Base-by-base conservation (phyloP, 2,329 filamentous ascomycete species). In the Ampelomyces quisqualis region DNA sequence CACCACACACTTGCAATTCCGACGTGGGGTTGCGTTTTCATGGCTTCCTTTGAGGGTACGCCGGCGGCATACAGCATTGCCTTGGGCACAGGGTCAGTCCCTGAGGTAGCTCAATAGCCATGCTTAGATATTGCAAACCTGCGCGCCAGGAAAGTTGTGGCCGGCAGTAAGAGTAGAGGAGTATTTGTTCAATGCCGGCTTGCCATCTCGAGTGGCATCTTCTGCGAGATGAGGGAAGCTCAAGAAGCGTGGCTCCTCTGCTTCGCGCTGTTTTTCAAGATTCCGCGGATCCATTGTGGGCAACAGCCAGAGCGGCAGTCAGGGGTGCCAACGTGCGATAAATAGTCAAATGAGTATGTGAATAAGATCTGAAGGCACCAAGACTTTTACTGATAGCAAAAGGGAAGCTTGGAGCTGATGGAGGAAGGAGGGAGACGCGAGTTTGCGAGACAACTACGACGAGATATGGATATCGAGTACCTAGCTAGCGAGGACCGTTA, bases 51-150 rank as follows among this genome's bases (percentile, higher is more conserved):
- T 62, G 89, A 81, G 1, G 90, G 88, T 22, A 97, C 86, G 17
- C 91, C 91, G 7, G 91, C 90, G 10, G 87, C 90, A 70, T 95
- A 97, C 15, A 97, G 79, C 91, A 96, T 96, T 28, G 91, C 89
- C 85, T 90, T 35, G 5, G 30, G 43, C 19, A 40, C n/a, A 28
- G 23, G 17, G 11, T 47, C 31, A 53, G 45, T 31, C 31, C 39
- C 24, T 30, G 17, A 26, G 10, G 19, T 26, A 18, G 21, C 17
- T 34, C 19, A 10, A 34, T 14, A 27, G 28, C 38, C 24, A 5
- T 24, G 9, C 9, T 13, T 9, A 21, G 33, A 17, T 20, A 24
- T 22, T 22, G 40, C 68, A 43, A 68, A 88, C 88, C 79, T 95
- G 88, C 32, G 91, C 90, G 19, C 88, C 91, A 1, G 91, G 90